These are phyloP conservation scores for Conringia planisiliqua DNA, from an alignment of 345 rosid genomes.

Conservation along the genomic window DNA sequence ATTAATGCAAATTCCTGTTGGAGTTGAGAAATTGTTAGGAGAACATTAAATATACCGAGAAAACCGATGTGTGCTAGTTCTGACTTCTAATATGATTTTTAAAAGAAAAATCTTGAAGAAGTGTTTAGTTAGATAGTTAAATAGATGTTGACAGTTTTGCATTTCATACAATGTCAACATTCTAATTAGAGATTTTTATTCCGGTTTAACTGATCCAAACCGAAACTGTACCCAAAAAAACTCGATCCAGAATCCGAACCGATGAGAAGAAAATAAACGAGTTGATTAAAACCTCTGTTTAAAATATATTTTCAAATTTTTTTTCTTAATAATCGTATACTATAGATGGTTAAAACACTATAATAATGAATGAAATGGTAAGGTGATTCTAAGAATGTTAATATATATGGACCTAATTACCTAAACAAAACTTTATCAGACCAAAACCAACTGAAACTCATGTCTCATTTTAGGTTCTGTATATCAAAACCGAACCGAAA, in stretches of 20 bases:
- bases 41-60: not conserved
- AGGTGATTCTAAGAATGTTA: not conserved
- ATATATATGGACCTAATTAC: not conserved
- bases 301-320: no score
- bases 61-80: not conserved
- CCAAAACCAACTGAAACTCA: not conserved
- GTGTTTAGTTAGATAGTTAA: not conserved
- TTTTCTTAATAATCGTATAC: no score
- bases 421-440: not conserved
- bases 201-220: not conserved
- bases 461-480: not conserved
- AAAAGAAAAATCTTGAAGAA: not conserved
- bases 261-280: not conserved
- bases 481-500: no score
- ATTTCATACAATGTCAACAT: constrained; percentile 19
- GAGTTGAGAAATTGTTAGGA: constrained; percentile 2
- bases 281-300: no score
- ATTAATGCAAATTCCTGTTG: not conserved
- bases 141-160: constrained; percentile 1
- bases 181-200: not conserved
- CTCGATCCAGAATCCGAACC: not conserved
- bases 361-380: not conserved
- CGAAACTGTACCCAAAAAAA: not conserved
- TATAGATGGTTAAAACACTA: no score
- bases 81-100: not conserved